These are phyloP conservation scores for Euphorbia celastroides DNA, from an alignment of 441 rosid genomes.

Conservation along the genomic window DNA sequence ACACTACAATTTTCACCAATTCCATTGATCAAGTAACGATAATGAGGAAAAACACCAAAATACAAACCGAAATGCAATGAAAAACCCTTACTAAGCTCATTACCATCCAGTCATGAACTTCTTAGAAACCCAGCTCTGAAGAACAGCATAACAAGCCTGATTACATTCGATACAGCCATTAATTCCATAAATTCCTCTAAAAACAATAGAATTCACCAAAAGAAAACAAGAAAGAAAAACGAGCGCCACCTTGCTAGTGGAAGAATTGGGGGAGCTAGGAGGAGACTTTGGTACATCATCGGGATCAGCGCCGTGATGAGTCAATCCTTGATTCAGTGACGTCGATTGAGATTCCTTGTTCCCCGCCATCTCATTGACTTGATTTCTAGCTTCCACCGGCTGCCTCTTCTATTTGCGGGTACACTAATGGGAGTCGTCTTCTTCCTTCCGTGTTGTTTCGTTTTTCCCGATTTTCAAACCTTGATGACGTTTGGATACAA, in stretches of 20 bases:
- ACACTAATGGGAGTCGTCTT: not conserved
- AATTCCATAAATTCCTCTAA: not conserved
- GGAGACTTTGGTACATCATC: slow-evolving; percentile 53
- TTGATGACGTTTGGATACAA: not conserved
- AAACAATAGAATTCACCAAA: no score
- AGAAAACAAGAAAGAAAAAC: not conserved
- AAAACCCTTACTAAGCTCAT: slow-evolving; percentile 15
- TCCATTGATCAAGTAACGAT: slow-evolving; percentile 11
- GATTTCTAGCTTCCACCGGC: not conserved
- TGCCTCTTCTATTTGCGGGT: not conserved
- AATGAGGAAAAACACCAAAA: not conserved
- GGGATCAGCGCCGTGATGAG: slow-evolving; percentile 46
- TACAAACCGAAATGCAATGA: not conserved
- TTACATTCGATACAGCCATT: not conserved
- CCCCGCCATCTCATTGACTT: slow-evolving; percentile 41
- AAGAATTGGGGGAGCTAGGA: slow-evolving; percentile 69
- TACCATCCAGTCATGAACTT: slow-evolving; percentile 95
- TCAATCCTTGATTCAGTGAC: slow-evolving; percentile 58
- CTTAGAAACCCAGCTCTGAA: slow-evolving; percentile 88
- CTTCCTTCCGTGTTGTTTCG: not conserved
- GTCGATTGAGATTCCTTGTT: slow-evolving; percentile 55
- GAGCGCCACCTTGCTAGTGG: slow-evolving; percentile 59
- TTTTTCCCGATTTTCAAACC: slow-evolving; percentile 1
- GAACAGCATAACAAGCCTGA: slow-evolving; percentile 79
- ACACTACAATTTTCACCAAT: slow-evolving; percentile 53